A percentile compares a stretch with the other conserved stretches of the same genome.
Evolutionary conservation across 495 filamentous ascomycete genomes (phyloP).

Genomic region (Aspergillus olivimuriae): DNA sequence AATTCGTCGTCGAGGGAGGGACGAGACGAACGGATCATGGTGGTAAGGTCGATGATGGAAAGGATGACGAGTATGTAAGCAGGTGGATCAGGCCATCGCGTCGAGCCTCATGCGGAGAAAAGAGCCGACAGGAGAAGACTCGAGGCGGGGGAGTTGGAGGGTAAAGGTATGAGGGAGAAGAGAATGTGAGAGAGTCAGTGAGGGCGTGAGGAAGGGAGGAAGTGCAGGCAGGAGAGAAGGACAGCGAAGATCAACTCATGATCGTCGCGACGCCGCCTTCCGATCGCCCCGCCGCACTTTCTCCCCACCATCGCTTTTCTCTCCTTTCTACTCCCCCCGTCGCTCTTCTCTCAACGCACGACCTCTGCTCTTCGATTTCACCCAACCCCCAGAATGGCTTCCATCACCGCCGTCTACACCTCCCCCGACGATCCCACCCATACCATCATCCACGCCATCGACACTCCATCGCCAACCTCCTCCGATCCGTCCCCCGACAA

Average conservation of each 20-base stretch:
- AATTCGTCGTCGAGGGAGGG: slow-evolving; percentile 34
- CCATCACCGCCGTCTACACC: slow-evolving; percentile 51
- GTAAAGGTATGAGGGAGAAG: background rate
- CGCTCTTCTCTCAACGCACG: background rate
- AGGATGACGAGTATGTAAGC: slow-evolving; percentile 11
- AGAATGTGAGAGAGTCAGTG: background rate
- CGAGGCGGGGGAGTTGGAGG: background rate
- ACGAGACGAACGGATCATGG: slow-evolving; percentile 14
- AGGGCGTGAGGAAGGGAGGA: background rate
- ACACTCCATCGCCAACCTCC: slow-evolving; percentile 29
- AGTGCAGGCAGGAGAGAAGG: background rate
- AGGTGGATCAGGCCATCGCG: too few species aligned
- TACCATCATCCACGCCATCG: slow-evolving; percentile 40
- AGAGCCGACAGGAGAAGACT: slow-evolving; percentile 26
- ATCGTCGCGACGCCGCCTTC: slow-evolving; percentile 2
- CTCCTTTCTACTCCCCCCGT: background rate
- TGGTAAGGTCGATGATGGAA: too few species aligned
- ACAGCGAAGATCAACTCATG: slow-evolving; percentile 1
- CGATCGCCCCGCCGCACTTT: background rate
- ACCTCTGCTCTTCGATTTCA: background rate
- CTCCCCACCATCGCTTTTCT: background rate
- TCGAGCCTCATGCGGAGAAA: slow-evolving; percentile 28
- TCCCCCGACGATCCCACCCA: slow-evolving; percentile 37
- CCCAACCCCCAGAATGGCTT: too few species aligned
- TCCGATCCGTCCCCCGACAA: slow-evolving; percentile 23